Percentiles rank a stretch among this genome's conserved stretches.
Conservation (phyloP, 1,284 basidiomycete species). For the Moesziomyces antarcticus region DNA sequence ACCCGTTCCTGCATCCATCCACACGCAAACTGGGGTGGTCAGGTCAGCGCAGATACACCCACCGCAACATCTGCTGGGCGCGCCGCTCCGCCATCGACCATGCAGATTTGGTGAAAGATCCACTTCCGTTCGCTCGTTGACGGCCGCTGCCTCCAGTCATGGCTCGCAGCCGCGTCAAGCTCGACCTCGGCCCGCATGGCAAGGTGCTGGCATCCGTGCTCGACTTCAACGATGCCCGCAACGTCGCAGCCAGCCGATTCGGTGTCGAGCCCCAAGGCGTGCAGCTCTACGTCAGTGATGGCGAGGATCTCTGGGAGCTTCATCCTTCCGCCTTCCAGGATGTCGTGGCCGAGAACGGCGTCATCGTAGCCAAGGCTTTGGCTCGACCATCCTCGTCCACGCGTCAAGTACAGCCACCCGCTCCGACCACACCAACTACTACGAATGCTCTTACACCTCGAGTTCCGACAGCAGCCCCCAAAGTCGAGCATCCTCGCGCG, state of each 20-base stretch:
- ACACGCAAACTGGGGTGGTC: too few relatives aligned
- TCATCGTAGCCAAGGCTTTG: conserved; percentile 30
- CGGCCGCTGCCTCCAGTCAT: conserved; percentile 3
- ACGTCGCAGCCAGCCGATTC: conserved; percentile 32
- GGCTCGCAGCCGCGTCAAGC: conserved; percentile 38
- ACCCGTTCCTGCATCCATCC: too few relatives aligned
- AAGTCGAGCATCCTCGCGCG: conserved; percentile 4
- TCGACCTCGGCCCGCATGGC: conserved; percentile 39
- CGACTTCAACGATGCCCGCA: conserved; percentile 32
- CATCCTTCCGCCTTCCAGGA: conserved; percentile 41
- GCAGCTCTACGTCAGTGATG: conserved; percentile 37
- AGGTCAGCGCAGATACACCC: too few relatives aligned
- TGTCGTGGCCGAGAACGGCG: conserved; percentile 32
- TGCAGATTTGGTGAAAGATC: too few relatives aligned
- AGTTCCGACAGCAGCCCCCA: background rate
- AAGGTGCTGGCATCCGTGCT: conserved; percentile 40
- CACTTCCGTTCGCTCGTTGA: too few relatives aligned
- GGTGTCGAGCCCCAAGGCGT: conserved; percentile 9
- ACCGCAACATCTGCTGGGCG: too few relatives aligned
- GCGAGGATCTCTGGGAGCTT: conserved; percentile 44
- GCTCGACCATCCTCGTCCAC: conserved; percentile 1
- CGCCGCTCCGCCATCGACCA: too few relatives aligned
- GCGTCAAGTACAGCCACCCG: background rate
- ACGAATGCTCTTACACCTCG: too few relatives aligned
- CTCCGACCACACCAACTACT: background rate